Base-by-base conservation (phyloP, 176 grass and related monocot genomes). In the Chrysopogon serrulatus region DNA sequence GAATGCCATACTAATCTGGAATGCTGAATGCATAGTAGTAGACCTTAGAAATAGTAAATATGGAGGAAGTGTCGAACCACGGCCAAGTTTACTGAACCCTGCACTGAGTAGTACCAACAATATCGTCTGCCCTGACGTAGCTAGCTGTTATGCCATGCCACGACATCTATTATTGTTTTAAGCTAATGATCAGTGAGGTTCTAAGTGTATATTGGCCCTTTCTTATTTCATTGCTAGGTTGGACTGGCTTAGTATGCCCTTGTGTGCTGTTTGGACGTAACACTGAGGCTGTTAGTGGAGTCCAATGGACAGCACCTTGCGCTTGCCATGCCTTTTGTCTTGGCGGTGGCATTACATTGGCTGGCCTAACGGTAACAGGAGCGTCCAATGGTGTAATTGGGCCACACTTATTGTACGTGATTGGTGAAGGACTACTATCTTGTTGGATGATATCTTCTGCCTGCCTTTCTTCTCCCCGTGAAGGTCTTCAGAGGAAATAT, bases 211-310 rank as follows among this genome's bases (percentile, higher is more conserved):
- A 48, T 48, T 17, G 16, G 45, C 16, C 5, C 45, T 48, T n/a
- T n/a, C 30, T 40, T 79, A 6, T 23, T 43, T 41, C 54, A 10
- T 11, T 69, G 30, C 60, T 88, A 92, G 87, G 93, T 76, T 15
- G 90, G 74, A 92, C 85, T 68, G 93, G 90, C 62, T 81, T 90
- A 13, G 83, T 95, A 71, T 92, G 90, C 68, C 90, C 87, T 41
- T 95, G 93, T 76, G 93, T 95, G 15, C 75, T 92, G 90, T 95
- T 90, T 90, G 93, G 90, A 54, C 90, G 54, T 73, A 92, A 92
- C 73, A 43, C 78, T 60, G 85, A 95, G 73, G 87, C 81, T 39
- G 17, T 95, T 78, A 84, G 49, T 74, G 90, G 92, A 57, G 79
- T 84, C 48, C 82, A 87, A 37, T 92, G 93, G 93, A 90, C 85